Evolutionary conservation across 2,329 filamentous ascomycete genomes (phyloP).

Genomic region (Pseudocercospora eumusae): DNA sequence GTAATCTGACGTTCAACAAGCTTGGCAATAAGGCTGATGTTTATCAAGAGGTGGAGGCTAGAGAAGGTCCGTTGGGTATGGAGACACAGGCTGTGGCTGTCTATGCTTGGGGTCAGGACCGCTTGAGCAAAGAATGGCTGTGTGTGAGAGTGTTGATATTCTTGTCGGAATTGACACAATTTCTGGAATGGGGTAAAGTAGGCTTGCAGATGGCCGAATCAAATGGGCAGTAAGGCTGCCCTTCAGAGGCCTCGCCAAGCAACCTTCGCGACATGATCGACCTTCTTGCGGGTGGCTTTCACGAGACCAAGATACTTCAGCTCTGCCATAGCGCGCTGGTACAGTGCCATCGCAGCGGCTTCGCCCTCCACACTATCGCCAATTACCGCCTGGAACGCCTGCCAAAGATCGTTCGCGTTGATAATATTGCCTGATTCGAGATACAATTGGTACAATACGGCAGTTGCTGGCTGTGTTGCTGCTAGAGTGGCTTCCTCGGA

Average conservation of each 20-base stretch:
- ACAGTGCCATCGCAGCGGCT: conserved; percentile 58
- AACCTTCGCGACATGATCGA: conserved; percentile 86
- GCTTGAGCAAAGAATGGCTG: not conserved
- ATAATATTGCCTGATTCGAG: conserved; percentile 74
- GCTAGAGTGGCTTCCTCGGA: conserved; percentile 52
- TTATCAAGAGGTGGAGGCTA: not conserved
- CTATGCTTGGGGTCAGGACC: not conserved
- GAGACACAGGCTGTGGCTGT: not conserved
- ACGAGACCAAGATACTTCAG: conserved; percentile 82
- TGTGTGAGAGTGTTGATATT: not conserved
- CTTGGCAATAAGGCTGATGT: not conserved
- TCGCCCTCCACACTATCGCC: conserved; percentile 48
- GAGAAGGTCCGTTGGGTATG: not conserved
- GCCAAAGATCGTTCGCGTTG: conserved; percentile 78
- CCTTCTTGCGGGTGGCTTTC: conserved; percentile 86
- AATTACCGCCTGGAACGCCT: conserved; percentile 66
- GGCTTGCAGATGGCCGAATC: no score
- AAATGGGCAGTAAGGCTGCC: no score
- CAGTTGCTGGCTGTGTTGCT: conserved; percentile 66
- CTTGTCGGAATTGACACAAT: not conserved
- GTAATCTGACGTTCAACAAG: not conserved
- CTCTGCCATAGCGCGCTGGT: conserved; percentile 84
- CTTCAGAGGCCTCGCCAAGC: conserved; percentile 54
- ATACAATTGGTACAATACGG: conserved; percentile 77
- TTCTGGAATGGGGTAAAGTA: not conserved